Base-by-base conservation (phyloP, 768 basidiomycete genomes). In the Tylopilus balloui region DNA sequence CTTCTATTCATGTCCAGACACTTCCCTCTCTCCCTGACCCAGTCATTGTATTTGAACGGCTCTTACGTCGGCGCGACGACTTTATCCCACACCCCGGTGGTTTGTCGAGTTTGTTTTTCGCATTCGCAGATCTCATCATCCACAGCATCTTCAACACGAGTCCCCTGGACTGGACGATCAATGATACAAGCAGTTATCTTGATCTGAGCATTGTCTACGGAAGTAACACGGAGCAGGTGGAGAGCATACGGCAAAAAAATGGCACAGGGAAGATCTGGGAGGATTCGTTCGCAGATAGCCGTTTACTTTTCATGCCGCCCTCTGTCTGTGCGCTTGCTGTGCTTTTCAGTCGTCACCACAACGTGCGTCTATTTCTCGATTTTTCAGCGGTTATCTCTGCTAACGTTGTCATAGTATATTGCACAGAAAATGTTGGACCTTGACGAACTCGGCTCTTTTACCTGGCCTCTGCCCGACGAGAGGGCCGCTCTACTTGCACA, bases 201-300 rank as follows among this genome's bases (percentile, higher is more conserved):
- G 89, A 92, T 60, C 62, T 92, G 35, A 83, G 81, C 57, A 75
- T 86, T 7, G 63, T 92, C 8, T 92, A 92, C 54, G 89, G 89
- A 0, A 79, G 61, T 62, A 80, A 71, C 24, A 68, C 78, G 25
- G 60, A 56, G 11, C 59, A 78, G 24, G 69, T 80, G 8, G 62
- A 80, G 23, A 59, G 62, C 3, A 74, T 91, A 13, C 74, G 88
- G 47, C 74, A 69, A 53, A 72, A 73, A 43, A 83, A 87, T 59
- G 88, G 88, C 3, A 73, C 79, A 0, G 89, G 90, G 3, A 72
- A 65, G 51, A 69, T 92, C n/a, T 76, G 71, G 67, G 72, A 81
- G 17, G 89, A 92, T 58, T 73, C 76, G 1, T 88, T 89, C 55
- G 81, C 86, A 21, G 88, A 90, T 60, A 57, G 59, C 34, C 73